Evolutionary conservation across 768 basidiomycete genomes (phyloP).

Genomic region (Cystofilobasidium ferigula): DNA sequence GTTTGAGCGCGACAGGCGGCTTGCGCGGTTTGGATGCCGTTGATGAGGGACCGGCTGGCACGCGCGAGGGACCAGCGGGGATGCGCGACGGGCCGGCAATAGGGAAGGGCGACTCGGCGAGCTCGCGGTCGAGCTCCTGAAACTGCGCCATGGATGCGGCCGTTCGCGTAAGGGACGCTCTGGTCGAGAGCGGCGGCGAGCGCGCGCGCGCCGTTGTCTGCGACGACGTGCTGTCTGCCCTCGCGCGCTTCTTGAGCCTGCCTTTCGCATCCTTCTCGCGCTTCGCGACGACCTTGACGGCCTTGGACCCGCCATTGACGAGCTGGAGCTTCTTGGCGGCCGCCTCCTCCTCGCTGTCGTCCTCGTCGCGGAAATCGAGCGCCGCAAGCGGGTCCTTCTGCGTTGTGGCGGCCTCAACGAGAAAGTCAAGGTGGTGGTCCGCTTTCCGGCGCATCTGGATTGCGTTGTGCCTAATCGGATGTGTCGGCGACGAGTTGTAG

Average conservation of each 20-base stretch:
- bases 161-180: slow-evolving; percentile 57
- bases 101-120: slow-evolving; percentile 16
- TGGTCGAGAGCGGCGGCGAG: slow-evolving; percentile 18
- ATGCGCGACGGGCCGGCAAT: slow-evolving; percentile 24
- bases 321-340: slow-evolving; percentile 4
- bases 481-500: slow-evolving; percentile 85
- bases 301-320: slow-evolving; percentile 9
- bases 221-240: slow-evolving; percentile 1
- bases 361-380: slow-evolving; percentile 20
- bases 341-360: slow-evolving; percentile 21
- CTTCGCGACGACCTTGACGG: slow-evolving; percentile 20
- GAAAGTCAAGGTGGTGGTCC: slow-evolving; percentile 70
- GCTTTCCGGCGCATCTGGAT: slow-evolving; percentile 71
- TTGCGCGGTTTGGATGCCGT: neutral
- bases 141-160: slow-evolving; percentile 64
- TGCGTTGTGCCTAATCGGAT: slow-evolving; percentile 75
- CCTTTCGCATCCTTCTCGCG: slow-evolving; percentile 25
- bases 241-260: slow-evolving; percentile 5
- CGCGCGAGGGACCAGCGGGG: neutral
- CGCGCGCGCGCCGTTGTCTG: slow-evolving; percentile 6
- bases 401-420: slow-evolving; percentile 51
- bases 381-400: slow-evolving; percentile 22
- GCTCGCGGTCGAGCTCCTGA: slow-evolving; percentile 43
- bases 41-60: too few relatives aligned
- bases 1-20: neutral